These are phyloP conservation scores for Phylloporus rhodoxanthus DNA, from an alignment of 768 basidiomycete species.

Conservation along the genomic window DNA sequence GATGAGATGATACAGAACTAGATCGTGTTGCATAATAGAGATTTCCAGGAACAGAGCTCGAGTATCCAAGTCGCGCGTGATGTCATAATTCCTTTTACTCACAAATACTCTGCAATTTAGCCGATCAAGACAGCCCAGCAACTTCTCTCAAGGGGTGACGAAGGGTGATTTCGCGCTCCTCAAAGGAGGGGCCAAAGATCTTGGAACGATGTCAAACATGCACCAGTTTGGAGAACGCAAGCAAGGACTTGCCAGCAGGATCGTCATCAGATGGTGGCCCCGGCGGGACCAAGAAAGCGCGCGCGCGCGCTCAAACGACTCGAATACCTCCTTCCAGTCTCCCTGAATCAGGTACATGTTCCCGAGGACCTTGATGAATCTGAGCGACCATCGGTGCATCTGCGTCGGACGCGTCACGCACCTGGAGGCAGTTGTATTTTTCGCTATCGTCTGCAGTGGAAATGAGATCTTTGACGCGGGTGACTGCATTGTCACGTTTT, in stretches of 20 bases:
- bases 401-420: neutral
- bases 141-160: neutral
- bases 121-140: no score
- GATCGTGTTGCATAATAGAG: neutral
- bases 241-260: neutral
- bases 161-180: neutral
- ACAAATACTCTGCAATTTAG: no score
- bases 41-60: neutral
- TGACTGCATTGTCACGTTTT: neutral
- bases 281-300: neutral
- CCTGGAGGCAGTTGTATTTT: neutral
- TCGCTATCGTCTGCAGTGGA: neutral
- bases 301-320: neutral
- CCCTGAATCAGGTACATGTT: neutral
- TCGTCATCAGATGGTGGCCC: neutral
- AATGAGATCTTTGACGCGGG: neutral
- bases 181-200: neutral
- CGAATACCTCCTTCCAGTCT: neutral
- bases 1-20: neutral
- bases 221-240: neutral
- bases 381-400: neutral
- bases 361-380: neutral
- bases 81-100: no score
- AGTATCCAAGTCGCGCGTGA: neutral
- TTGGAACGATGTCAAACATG: neutral